phyloP scores from a whole-genome alignment of 129 eudicot species.

The Lactuca sativa region DNA sequence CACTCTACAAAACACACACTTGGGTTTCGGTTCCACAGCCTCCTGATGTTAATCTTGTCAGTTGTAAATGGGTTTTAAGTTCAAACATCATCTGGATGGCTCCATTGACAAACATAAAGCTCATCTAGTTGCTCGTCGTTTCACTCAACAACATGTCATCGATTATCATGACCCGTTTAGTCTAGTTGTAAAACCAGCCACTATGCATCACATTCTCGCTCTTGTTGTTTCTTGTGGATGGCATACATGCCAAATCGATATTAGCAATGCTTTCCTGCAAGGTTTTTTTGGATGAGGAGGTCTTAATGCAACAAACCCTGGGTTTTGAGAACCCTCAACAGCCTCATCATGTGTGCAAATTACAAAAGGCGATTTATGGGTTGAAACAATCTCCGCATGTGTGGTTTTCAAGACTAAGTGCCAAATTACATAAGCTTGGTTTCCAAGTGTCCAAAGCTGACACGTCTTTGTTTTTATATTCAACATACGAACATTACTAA shows the following conservation, averaged over 20 bases:
- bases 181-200: neutral
- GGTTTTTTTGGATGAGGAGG: neutral
- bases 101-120: slow-evolving; percentile 2
- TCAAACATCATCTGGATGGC: neutral
- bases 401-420: neutral
- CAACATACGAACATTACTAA: neutral
- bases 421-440: neutral
- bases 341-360: slow-evolving; percentile 2
- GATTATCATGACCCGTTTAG: slow-evolving; percentile 1
- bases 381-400: neutral
- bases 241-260: neutral
- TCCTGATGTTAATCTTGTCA: too few relatives aligned
- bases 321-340: neutral
- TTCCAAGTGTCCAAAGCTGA: neutral
- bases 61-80: slow-evolving; percentile 2
- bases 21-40: too few relatives aligned
- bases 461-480: neutral
- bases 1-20: too few relatives aligned
- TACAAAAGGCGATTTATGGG: neutral
- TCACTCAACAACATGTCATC: slow-evolving; percentile 5
- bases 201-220: neutral
- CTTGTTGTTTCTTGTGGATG: neutral
- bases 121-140: neutral
- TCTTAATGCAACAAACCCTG: slow-evolving; percentile 8
- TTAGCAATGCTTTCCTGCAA: neutral